Evolutionary conservation across 2,329 filamentous ascomycete genomes (phyloP).

Genomic region (Ceratocystis lukuohia): DNA sequence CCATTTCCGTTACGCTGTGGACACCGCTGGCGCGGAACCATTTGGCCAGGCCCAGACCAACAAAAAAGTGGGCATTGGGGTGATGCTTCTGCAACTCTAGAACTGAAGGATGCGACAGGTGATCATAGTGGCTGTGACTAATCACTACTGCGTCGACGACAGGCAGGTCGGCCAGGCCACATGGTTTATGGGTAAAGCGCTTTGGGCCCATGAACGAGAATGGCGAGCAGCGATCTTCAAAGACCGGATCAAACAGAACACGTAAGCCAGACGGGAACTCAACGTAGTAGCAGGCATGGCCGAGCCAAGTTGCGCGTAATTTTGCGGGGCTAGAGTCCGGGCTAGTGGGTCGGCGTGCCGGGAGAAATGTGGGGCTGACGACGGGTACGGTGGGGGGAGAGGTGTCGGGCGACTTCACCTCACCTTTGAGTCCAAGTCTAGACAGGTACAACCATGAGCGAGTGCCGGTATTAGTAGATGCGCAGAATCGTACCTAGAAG

Average conservation of each 20-base stretch:
- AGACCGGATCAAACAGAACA: slow-evolving; percentile 87
- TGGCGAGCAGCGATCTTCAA: slow-evolving; percentile 75
- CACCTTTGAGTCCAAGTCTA: slow-evolving; percentile 31
- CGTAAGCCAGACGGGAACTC: slow-evolving; percentile 79
- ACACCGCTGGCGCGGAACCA: slow-evolving; percentile 69
- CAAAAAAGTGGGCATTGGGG: slow-evolving; percentile 75
- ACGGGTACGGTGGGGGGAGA: slow-evolving; percentile 53
- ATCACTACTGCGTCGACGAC: slow-evolving; percentile 65
- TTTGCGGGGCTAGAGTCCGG: slow-evolving; percentile 31
- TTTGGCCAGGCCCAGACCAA: slow-evolving; percentile 64
- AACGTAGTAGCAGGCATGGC: slow-evolving; percentile 85
- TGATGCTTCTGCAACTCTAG: slow-evolving; percentile 55
- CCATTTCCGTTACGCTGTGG: slow-evolving; percentile 68
- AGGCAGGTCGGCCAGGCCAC: slow-evolving; percentile 64
- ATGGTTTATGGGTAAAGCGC: slow-evolving; percentile 65
- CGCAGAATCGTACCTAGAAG: too few relatives aligned
- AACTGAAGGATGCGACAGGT: slow-evolving; percentile 66
- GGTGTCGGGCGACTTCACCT: slow-evolving; percentile 42
- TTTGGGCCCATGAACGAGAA: slow-evolving; percentile 57
- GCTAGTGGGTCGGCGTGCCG: slow-evolving; percentile 35
- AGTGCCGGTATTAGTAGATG: too few relatives aligned
- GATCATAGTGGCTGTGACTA: slow-evolving; percentile 87
- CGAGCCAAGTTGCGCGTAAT: slow-evolving; percentile 83
- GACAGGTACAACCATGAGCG: too few relatives aligned
- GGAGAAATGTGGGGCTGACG: slow-evolving; percentile 52